Evolutionary conservation across 2,329 filamentous ascomycete species (phyloP).

Genomic region (Cladosporium sp.): DNA sequence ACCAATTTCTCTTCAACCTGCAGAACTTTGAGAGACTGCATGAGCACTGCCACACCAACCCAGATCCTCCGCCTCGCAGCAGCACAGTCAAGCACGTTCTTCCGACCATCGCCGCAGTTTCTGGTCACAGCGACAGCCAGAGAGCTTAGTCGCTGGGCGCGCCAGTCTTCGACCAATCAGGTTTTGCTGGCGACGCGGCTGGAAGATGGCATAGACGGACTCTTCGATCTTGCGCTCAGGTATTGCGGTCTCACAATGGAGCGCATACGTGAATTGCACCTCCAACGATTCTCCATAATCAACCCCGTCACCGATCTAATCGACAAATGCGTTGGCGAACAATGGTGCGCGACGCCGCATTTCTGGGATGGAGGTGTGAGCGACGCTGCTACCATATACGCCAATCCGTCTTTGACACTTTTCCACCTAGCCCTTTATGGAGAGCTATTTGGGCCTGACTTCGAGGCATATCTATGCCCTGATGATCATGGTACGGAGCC

Average conservation of each 20-base stretch:
- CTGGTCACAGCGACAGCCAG: slow-evolving; percentile 32
- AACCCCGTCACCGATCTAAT: slow-evolving; percentile 33
- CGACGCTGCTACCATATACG: slow-evolving; percentile 26
- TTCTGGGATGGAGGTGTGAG: slow-evolving; percentile 33
- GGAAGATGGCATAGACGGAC: slow-evolving; percentile 29
- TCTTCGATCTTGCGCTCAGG: slow-evolving; percentile 29
- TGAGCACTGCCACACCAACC: slow-evolving; percentile 20
- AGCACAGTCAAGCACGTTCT: slow-evolving; percentile 33
- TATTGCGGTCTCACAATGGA: slow-evolving; percentile 30
- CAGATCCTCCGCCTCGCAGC: slow-evolving; percentile 32
- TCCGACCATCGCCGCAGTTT: slow-evolving; percentile 35
- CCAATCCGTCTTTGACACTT: slow-evolving; percentile 23
- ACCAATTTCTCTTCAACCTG: slow-evolving; percentile 28
- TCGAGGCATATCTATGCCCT: slow-evolving; percentile 23
- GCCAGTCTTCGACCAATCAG: slow-evolving; percentile 22
- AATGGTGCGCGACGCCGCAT: slow-evolving; percentile 24
- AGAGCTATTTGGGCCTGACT: slow-evolving; percentile 27
- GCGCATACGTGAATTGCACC: slow-evolving; percentile 29
- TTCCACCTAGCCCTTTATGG: slow-evolving; percentile 34
- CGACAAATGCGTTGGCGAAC: slow-evolving; percentile 31
- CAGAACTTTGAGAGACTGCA: slow-evolving; percentile 23
- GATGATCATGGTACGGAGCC: neutral
- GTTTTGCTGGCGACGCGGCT: slow-evolving; percentile 20
- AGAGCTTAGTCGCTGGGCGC: slow-evolving; percentile 33
- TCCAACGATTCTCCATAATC: slow-evolving; percentile 28